A percentile compares a stretch with the other conserved stretches of the same genome.
These are phyloP conservation scores for Fusarium dimerum DNA, from an alignment of 2,329 filamentous ascomycete genomes.

Conservation along the genomic window DNA sequence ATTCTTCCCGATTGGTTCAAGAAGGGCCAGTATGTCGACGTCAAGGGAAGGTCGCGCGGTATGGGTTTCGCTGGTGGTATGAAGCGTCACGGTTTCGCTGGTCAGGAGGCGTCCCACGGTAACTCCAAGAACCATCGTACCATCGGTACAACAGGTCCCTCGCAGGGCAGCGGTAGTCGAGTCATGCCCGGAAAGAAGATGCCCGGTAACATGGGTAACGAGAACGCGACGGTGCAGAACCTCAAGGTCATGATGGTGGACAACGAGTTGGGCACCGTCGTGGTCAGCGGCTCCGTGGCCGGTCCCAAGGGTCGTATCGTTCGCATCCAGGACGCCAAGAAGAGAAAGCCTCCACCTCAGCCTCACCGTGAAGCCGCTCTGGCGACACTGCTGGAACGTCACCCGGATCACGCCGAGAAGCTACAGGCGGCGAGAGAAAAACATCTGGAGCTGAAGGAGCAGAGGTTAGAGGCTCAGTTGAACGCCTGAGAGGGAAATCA, in stretches of 20 bases:
- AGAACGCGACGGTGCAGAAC: constrained; percentile 88
- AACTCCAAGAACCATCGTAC: constrained; percentile 92
- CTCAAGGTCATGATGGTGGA: constrained; percentile 87
- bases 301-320: constrained; percentile 87
- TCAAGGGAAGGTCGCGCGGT: constrained; percentile 74
- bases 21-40: constrained; percentile 87
- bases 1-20: constrained; percentile 90
- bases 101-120: constrained; percentile 91
- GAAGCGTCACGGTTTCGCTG: constrained; percentile 90
- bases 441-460: constrained; percentile 57
- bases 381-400: constrained; percentile 46
- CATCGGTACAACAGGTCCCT: constrained; percentile 85
- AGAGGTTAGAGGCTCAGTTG: constrained; percentile 37
- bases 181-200: constrained; percentile 97
- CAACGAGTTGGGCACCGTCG: constrained; percentile 80
- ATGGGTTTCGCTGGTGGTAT: constrained; percentile 97
- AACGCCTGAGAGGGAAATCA: constrained; percentile 6
- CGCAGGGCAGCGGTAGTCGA: constrained; percentile 88
- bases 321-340: constrained; percentile 85
- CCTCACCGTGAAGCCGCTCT: constrained; percentile 51
- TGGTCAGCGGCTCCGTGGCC: constrained; percentile 83
- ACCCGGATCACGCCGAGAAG: constrained; percentile 46
- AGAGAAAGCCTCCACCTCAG: constrained; percentile 65
- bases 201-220: constrained; percentile 92
- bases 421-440: constrained; percentile 50